Percentiles rank a stretch among this genome's conserved stretches.
These are phyloP conservation scores for Microbotryum intermedium DNA, from an alignment of 1,284 basidiomycete genomes.

Conservation along the genomic window DNA sequence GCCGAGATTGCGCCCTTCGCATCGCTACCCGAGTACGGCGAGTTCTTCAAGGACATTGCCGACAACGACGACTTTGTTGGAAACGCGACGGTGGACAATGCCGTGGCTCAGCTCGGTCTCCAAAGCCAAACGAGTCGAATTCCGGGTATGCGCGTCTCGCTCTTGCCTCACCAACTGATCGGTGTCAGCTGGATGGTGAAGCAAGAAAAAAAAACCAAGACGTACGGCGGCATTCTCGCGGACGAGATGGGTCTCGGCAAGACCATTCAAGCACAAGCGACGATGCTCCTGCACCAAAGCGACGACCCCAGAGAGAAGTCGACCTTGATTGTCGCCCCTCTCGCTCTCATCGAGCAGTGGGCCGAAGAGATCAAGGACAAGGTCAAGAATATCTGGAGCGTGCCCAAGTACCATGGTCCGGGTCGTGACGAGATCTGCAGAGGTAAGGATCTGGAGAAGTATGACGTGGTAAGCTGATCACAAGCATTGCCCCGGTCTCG, in stretches of 20 bases:
- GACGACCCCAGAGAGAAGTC: slow-evolving; percentile 46
- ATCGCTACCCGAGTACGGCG: too few relatives aligned
- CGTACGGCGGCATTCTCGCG: slow-evolving; percentile 38
- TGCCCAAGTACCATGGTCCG: slow-evolving; percentile 53
- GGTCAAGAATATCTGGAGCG: slow-evolving; percentile 41
- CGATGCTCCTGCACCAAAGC: slow-evolving; percentile 55
- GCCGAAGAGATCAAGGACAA: slow-evolving; percentile 53
- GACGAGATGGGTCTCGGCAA: slow-evolving; percentile 52
- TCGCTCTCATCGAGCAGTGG: slow-evolving; percentile 58
- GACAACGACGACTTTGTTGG: too few relatives aligned
- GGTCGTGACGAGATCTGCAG: slow-evolving; percentile 35
- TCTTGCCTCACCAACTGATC: slow-evolving; percentile 59
- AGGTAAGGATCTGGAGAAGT: slow-evolving; percentile 41
- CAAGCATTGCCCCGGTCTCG: not conserved
- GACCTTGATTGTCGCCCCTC: slow-evolving; percentile 59
- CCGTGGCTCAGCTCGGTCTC: slow-evolving; percentile 46
- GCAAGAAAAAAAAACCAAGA: slow-evolving; percentile 31
- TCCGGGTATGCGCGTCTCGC: slow-evolving; percentile 52
- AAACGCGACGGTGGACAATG: slow-evolving; percentile 50
- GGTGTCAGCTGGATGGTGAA: slow-evolving; percentile 45
- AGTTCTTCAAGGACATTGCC: too few relatives aligned
- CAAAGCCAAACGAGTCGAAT: slow-evolving; percentile 42
- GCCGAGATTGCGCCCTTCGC: too few relatives aligned
- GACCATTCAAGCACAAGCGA: slow-evolving; percentile 60
- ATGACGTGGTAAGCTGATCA: slow-evolving; percentile 28